Conservation (phyloP, 2,329 filamentous ascomycete genomes). For the Phyllosticta capitalensis region DNA sequence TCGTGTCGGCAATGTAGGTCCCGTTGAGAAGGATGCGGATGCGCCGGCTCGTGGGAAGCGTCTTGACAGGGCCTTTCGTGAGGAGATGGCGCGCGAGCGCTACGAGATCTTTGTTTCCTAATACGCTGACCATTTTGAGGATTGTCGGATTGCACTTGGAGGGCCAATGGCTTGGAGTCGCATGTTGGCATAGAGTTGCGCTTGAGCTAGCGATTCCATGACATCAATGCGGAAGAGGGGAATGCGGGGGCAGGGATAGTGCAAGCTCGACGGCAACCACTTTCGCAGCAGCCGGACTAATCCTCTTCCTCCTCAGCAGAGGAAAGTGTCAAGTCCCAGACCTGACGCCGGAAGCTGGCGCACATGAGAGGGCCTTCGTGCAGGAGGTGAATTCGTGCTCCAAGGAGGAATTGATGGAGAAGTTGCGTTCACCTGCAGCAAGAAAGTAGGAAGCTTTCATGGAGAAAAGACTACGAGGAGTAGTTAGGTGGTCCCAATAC, state of each 20-base stretch:
- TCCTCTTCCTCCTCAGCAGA: background rate
- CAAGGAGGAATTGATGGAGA: no score
- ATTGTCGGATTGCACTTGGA: background rate
- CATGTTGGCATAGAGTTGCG: background rate
- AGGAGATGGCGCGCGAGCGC: conserved; percentile 29
- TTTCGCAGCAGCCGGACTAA: background rate
- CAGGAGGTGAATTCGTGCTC: no score
- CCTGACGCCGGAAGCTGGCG: no score
- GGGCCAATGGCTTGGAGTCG: background rate
- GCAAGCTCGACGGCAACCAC: background rate
- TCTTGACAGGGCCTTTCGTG: conserved; percentile 3
- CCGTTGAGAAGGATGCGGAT: conserved; percentile 25
- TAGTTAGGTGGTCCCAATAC: no score
- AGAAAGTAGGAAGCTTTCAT: no score
- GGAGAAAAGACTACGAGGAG: no score
- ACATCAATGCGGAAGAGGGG: background rate
- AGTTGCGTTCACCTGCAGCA: no score
- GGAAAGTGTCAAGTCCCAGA: no score
- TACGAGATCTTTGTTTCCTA: conserved; percentile 9
- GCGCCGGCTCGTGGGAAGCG: conserved; percentile 17
- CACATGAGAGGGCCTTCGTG: no score
- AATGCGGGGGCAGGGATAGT: background rate
- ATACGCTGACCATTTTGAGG: background rate
- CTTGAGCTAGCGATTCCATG: background rate
- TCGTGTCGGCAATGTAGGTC: conserved; percentile 25